Evolutionary conservation across 2,329 filamentous ascomycete genomes (phyloP), one percentile per base, ranked within the genome.

Genomic region (Raffaelea ambrosiae): DNA sequence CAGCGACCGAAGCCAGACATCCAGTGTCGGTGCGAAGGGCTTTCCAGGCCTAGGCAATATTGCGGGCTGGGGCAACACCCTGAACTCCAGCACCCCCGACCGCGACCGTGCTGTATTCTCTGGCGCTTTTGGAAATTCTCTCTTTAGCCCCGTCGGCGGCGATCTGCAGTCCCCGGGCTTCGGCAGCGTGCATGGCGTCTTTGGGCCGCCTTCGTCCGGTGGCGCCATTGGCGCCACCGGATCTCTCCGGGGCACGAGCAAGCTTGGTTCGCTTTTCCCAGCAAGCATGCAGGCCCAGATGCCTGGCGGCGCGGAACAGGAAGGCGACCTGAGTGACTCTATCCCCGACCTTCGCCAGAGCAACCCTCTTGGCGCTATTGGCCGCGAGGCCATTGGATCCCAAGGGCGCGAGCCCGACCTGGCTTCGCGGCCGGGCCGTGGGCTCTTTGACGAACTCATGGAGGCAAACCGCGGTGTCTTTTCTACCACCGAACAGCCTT

Each of bases 1-100:
- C 5, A 88, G 89, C 55, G 91, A 97, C 61, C 84, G 91, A 19
- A 96, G 90, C 62, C 89, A 95, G 64, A 95, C 88, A 0, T 95
- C 90, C 0, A 95, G 90, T 59, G 86, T 84, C 18, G 86, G 88
- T 13, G 81, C 86, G 40, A 86, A 88, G 58, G 83, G 76, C 10
- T 95, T 88, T 54, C 73, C 82, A 13, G 66, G 71, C 11, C 61
- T 88, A 5, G 76, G 75, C 42, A 78, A 76, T 22, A 66, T 88
- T 35, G 73, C 74, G 3, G 81, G 83, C 45, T 84, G 83, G 68
- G 71, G 79, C 46, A 68, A 74, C 18, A 72, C 60, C 1, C 62
- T 79, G 35, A 79, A 82, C 54, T 72, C 80, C 38, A 76, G 80
- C 50, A 86, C 81, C 3, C 83, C 86, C 8, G 86, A 84, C 56